Percentiles rank a stretch among this genome's conserved stretches.
Evolutionary conservation across 2,329 filamentous ascomycete species (phyloP).

Genomic region (Colletotrichum neosansevieriae): DNA sequence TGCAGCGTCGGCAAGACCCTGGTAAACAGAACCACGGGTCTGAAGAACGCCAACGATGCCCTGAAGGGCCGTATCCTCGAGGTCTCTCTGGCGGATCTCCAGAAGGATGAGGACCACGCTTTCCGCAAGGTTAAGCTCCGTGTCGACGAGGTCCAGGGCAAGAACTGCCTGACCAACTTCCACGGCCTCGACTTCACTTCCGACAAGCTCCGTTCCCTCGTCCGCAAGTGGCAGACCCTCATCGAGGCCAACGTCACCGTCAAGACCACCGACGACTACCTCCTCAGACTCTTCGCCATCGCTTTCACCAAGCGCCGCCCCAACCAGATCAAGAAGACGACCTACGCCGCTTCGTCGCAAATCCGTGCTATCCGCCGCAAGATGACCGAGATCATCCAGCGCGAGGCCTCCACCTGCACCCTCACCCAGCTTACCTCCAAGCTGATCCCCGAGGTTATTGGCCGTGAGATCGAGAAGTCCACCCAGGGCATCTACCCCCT

Average conservation of each 20-base stretch:
- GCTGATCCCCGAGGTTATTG: slow-evolving; percentile 99
- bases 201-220: slow-evolving; percentile 98
- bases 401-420: slow-evolving; percentile 94
- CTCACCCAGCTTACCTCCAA: slow-evolving; percentile 97
- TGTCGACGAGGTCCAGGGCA: slow-evolving; percentile 98
- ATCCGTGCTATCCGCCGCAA: slow-evolving; percentile 99
- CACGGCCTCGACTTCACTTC: slow-evolving; percentile 99
- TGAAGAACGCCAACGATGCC: slow-evolving; percentile 99
- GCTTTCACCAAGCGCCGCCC: slow-evolving; percentile 99
- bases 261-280: slow-evolving; percentile 99
- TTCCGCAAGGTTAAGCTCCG: slow-evolving; percentile 99
- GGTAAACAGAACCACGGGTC: slow-evolving; percentile 98
- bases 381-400: slow-evolving; percentile 99
- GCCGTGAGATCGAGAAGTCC: slow-evolving; percentile 99
- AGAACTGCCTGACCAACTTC: slow-evolving; percentile 99
- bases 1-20: slow-evolving; percentile 98
- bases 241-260: slow-evolving; percentile 99
- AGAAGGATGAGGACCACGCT: slow-evolving; percentile 99
- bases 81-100: slow-evolving; percentile 97
- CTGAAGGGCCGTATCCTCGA: slow-evolving; percentile 99
- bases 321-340: slow-evolving; percentile 99
- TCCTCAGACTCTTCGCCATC: slow-evolving; percentile 98
- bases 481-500: slow-evolving; percentile 99
- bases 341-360: slow-evolving; percentile 96
- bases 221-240: slow-evolving; percentile 99